A percentile compares a stretch with the other conserved stretches of the same genome.
Evolutionary conservation across 2,329 filamentous ascomycete species (phyloP).

Genomic region (Massarina eburnea): DNA sequence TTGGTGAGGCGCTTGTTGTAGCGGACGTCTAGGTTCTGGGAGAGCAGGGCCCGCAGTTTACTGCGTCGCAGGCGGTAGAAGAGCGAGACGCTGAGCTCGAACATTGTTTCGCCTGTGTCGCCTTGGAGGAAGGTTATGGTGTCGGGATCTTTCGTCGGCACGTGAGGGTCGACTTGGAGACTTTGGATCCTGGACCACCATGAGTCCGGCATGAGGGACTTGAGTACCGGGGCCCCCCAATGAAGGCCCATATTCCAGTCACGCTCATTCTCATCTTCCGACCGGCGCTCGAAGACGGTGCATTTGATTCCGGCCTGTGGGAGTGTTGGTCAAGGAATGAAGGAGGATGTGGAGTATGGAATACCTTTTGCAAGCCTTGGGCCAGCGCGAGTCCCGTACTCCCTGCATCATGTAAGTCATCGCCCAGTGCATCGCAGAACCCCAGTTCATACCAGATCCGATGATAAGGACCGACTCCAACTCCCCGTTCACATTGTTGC

Average conservation of each 20-base stretch:
- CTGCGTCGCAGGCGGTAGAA: conserved; percentile 42
- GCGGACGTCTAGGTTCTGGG: conserved; percentile 30
- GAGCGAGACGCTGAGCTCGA: conserved; percentile 34
- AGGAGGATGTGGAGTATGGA: conserved; percentile 1
- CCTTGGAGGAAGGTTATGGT: conserved; percentile 37
- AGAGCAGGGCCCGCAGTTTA: conserved; percentile 36
- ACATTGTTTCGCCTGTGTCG: conserved; percentile 38
- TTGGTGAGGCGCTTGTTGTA: conserved; percentile 44
- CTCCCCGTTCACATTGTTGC: background rate
- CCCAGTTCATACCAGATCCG: conserved; percentile 32
- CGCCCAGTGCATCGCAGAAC: background rate
- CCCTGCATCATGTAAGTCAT: conserved; percentile 26
- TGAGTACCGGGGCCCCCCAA: conserved; percentile 60
- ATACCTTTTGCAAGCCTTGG: conserved; percentile 39
- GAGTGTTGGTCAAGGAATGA: background rate
- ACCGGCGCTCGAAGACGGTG: conserved; percentile 59
- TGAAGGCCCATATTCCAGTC: conserved; percentile 68
- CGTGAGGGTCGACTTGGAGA: conserved; percentile 55
- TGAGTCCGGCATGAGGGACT: conserved; percentile 54
- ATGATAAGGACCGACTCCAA: conserved; percentile 29
- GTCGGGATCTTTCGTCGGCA: conserved; percentile 38
- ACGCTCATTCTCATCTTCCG: conserved; percentile 48
- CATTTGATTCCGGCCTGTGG: conserved; percentile 44
- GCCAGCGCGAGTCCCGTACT: conserved; percentile 41
- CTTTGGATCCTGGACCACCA: conserved; percentile 56